Evolutionary conservation across 129 eudicot genomes (phyloP).

Genomic region (Arctium minus): DNA sequence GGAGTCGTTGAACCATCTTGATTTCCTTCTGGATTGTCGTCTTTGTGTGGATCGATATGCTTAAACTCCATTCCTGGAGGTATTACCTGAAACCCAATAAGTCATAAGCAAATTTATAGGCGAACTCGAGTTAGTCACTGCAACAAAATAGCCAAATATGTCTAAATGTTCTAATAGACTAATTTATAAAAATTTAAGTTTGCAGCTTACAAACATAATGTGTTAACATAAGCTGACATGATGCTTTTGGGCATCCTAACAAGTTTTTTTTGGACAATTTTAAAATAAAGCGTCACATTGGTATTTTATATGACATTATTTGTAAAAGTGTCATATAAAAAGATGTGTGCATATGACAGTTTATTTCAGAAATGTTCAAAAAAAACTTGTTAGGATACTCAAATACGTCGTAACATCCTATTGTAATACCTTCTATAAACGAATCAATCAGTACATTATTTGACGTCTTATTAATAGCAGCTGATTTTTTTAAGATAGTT

Average conservation of each 20-base stretch:
- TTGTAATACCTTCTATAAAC: background rate
- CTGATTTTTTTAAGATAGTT: background rate
- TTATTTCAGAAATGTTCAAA: background rate
- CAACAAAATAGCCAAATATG: background rate
- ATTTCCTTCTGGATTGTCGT: constrained; percentile 47
- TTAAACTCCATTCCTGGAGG: constrained; percentile 95
- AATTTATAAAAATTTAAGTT: background rate
- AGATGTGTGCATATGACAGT: background rate
- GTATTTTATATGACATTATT: background rate
- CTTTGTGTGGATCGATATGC: constrained; percentile 58
- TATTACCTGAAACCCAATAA: constrained; percentile 44
- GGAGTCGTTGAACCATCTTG: constrained; percentile 41
- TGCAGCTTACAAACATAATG: background rate
- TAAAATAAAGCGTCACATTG: background rate
- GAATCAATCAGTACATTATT: too few species aligned
- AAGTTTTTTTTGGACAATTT: background rate
- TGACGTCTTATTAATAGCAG: background rate
- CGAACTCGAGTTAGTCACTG: background rate
- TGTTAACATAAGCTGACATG: background rate
- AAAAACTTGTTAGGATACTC: background rate
- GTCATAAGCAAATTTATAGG: background rate
- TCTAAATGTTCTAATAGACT: background rate
- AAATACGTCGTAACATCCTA: background rate
- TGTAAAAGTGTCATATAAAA: background rate
- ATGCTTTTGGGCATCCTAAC: background rate